Conservation (phyloP, 306 rosid genomes). For the Prinsepia uniflora region DNA sequence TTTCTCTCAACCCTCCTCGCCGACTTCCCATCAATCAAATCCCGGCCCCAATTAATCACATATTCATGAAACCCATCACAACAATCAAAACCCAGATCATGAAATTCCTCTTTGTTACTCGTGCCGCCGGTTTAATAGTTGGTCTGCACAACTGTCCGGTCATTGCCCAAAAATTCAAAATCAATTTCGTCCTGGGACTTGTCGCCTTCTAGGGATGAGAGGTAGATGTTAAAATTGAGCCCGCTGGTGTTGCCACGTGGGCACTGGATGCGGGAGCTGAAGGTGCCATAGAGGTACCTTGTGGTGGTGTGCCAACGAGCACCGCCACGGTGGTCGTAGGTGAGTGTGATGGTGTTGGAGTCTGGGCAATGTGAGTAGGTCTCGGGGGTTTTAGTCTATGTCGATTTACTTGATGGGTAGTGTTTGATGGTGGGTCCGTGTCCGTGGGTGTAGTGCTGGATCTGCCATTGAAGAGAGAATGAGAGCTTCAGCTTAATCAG, state of each 20-base stretch:
- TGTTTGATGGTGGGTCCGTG: slow-evolving; percentile 24
- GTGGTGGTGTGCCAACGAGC: slow-evolving; percentile 55
- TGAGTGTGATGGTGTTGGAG: slow-evolving; percentile 51
- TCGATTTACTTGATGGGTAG: slow-evolving; percentile 45
- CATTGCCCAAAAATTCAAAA: slow-evolving; percentile 56
- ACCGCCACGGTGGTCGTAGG: slow-evolving; percentile 68
- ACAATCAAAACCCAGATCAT: slow-evolving; percentile 42
- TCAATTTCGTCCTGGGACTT: slow-evolving; percentile 69
- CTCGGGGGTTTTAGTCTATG: slow-evolving; percentile 58
- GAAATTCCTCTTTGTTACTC: slow-evolving; percentile 44
- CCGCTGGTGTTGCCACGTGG: slow-evolving; percentile 50
- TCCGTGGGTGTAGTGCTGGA: slow-evolving; percentile 32
- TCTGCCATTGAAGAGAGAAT: slow-evolving; percentile 30
- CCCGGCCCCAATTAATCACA: slow-evolving; percentile 39
- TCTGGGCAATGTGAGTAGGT: slow-evolving; percentile 50
- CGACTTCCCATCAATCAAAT: slow-evolving; percentile 46
- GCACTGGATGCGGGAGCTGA: slow-evolving; percentile 45
- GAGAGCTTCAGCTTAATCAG: not conserved
- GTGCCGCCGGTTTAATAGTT: slow-evolving; percentile 36
- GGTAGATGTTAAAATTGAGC: slow-evolving; percentile 65
- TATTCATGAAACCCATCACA: slow-evolving; percentile 56
- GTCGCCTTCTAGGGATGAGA: slow-evolving; percentile 61
- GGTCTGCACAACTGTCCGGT: slow-evolving; percentile 43
- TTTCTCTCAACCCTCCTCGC: slow-evolving; percentile 45
- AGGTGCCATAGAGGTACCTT: slow-evolving; percentile 48